Base-by-base conservation (phyloP, 495 filamentous ascomycete species). In the Neurospora discreta region DNA sequence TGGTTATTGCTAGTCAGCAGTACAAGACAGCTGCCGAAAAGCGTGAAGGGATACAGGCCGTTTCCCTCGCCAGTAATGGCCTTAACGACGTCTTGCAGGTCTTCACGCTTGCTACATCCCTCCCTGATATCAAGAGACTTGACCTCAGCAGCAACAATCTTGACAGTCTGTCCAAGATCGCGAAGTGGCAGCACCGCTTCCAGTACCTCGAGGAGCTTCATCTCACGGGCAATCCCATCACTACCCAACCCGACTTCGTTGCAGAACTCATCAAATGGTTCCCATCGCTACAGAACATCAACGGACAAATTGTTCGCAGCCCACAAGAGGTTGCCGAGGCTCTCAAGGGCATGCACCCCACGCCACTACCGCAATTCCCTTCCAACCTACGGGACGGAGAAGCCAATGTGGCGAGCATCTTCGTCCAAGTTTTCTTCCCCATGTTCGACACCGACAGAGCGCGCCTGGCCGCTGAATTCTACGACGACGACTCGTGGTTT, bases 131-230 rank as follows among this genome's bases (percentile, higher is more conserved):
- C 70, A 90, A 93, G 77, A 92, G 95, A 70, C 87, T 97, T 13
- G 93, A 96, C 73, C 86, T 97, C 3, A 94, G 91, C 40, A 85
- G 88, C 80, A 97, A 97, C 82, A 87, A 90, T 39, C 85, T 97
- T 75, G 83, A 85, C 71, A 84, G 86, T 71, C 81, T 96, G 68
- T 84, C 87, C 72, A 84, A 94, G 13, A 90, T 91, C 7, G 86
- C 88, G 77, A 94, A 80, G 60, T 98, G 93, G 94, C 89, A 90
- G 40, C 85, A 87, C 78, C 91, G 90, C 68, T 94, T 99, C 71
- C 87, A 86, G 23, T 80, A 88, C 67, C 85, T 98, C 3, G 87
- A 97, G 73, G 92, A 93, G 69, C 84, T 98, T 1, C 87, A 96
- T 46, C 80, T 97, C 38, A 88, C 86, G 8, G 90, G 88, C 58